Conservation (phyloP, 1,139 yeast species). For the Saccharomyces pastorianus region DNA sequence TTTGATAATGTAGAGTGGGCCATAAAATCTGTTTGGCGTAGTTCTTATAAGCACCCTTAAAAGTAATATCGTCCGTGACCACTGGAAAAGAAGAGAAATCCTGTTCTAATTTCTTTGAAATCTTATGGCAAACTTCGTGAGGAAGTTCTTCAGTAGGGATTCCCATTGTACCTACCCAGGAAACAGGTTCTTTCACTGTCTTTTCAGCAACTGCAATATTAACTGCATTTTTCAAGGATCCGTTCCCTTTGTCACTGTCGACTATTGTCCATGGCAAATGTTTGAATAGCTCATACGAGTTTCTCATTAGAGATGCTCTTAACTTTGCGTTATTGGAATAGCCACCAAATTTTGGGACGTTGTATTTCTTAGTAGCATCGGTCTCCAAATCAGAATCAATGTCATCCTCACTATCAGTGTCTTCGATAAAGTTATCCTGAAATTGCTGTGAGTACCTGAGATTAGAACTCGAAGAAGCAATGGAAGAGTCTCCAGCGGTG, state of each 20-base stretch:
- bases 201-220: slow-evolving; percentile 44
- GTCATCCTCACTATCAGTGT: slow-evolving; percentile 9
- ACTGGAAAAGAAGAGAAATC: slow-evolving; percentile 56
- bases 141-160: slow-evolving; percentile 80
- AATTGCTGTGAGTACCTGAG: neutral
- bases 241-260: slow-evolving; percentile 67
- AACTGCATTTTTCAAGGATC: slow-evolving; percentile 80
- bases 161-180: slow-evolving; percentile 83
- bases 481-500: slow-evolving; percentile 10
- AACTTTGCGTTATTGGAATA: slow-evolving; percentile 42
- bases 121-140: slow-evolving; percentile 41
- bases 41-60: slow-evolving; percentile 78
- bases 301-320: slow-evolving; percentile 36
- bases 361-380: slow-evolving; percentile 13
- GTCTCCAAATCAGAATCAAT: slow-evolving; percentile 10
- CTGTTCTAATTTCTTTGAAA: slow-evolving; percentile 37
- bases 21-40: slow-evolving; percentile 87
- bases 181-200: slow-evolving; percentile 39
- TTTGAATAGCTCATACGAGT: slow-evolving; percentile 49
- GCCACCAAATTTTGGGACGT: slow-evolving; percentile 63
- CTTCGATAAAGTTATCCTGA: slow-evolving; percentile 8
- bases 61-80: slow-evolving; percentile 61
- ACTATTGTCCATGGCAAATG: slow-evolving; percentile 67
- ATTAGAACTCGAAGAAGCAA: slow-evolving; percentile 4
- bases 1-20: slow-evolving; percentile 93